Evolutionary conservation across 2,329 filamentous ascomycete species (phyloP).

Genomic region (Penicillium palitans): DNA sequence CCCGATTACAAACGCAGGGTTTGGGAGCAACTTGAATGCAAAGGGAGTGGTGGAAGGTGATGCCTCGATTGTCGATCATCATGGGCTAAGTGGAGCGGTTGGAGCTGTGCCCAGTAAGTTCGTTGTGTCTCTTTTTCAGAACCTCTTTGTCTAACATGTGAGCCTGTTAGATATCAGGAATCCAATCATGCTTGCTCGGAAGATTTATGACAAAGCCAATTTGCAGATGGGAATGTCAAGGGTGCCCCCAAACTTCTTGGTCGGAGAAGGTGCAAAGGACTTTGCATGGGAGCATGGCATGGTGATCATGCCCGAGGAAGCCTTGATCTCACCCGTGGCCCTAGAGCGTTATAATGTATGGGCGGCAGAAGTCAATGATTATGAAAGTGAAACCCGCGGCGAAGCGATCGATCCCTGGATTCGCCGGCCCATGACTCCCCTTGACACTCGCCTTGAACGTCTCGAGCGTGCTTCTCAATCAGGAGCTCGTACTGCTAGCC

Average conservation of each 20-base stretch:
- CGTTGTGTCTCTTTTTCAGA: conserved; percentile 23
- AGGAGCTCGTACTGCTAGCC: not conserved
- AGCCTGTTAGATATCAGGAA: conserved; percentile 66
- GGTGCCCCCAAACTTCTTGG: conserved; percentile 88
- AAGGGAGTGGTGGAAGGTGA: conserved; percentile 93
- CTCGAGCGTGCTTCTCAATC: not conserved
- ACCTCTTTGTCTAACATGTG: conserved; percentile 8
- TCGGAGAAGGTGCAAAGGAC: conserved; percentile 79
- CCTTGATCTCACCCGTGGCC: conserved; percentile 76
- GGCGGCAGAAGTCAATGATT: conserved; percentile 51
- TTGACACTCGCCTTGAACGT: conserved; percentile 14
- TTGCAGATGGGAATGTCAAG: conserved; percentile 77
- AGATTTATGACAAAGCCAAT: conserved; percentile 76
- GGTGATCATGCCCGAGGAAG: conserved; percentile 69
- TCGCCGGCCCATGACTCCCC: conserved; percentile 27
- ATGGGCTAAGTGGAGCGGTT: conserved; percentile 87
- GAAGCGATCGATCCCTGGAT: conserved; percentile 21
- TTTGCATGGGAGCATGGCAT: conserved; percentile 82
- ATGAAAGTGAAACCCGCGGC: conserved; percentile 51
- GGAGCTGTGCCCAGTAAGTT: conserved; percentile 82
- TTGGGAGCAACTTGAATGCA: conserved; percentile 89
- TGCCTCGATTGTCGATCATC: conserved; percentile 87
- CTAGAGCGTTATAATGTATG: conserved; percentile 77
- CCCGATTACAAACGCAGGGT: conserved; percentile 95
- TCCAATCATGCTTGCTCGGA: conserved; percentile 81